Conservation (phyloP, 305 asterid genomes). For the Coffea humblotiana region DNA sequence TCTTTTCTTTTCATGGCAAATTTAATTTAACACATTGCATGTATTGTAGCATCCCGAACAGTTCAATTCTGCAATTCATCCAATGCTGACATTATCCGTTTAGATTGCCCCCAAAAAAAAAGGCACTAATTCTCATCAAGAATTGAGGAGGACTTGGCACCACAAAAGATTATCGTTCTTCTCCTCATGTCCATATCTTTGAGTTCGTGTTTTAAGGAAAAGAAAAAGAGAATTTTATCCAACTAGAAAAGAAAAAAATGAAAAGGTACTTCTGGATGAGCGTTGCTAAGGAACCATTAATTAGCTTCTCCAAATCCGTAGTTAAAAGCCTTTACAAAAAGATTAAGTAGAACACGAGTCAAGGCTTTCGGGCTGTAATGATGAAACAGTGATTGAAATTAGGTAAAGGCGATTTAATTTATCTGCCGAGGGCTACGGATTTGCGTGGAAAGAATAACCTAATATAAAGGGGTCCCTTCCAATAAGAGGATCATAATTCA, state of each 20-base stretch:
- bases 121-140: not conserved
- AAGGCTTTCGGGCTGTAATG: constrained; percentile 30
- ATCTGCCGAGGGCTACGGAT: constrained; percentile 11
- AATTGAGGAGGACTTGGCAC: not conserved
- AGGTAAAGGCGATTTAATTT: constrained; percentile 17
- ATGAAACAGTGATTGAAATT: constrained; percentile 25
- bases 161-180: not conserved
- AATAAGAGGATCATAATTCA: constrained; percentile 8
- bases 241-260: not conserved
- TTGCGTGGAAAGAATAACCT: constrained; percentile 21
- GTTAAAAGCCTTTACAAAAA: not conserved
- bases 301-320: not conserved
- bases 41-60: not conserved
- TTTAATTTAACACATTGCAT: too few relatives aligned
- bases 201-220: not conserved
- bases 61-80: not conserved
- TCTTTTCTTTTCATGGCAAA: not conserved
- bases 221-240: not conserved
- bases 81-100: not conserved
- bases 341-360: not conserved
- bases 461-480: constrained; percentile 19
- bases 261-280: not conserved
- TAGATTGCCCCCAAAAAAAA: not conserved
- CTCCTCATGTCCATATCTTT: not conserved
- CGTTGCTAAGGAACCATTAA: not conserved